Evolutionary conservation across 345 rosid species (phyloP).

Genomic region (Salix koriyanagi): DNA sequence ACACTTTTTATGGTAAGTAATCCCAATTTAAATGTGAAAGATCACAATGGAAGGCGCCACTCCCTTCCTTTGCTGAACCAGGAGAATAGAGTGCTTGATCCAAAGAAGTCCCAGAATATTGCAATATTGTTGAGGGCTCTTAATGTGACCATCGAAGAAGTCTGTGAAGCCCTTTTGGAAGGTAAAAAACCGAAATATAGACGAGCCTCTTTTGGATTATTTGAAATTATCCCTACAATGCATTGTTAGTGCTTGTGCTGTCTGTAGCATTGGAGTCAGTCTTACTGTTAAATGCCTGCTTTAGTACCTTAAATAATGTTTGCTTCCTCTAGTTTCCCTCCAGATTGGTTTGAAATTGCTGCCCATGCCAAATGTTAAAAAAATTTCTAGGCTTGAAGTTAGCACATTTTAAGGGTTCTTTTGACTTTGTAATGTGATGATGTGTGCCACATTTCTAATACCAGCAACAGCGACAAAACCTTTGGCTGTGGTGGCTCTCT

Average conservation of each 20-base stretch:
- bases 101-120: constrained; percentile 83
- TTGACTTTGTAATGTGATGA: background rate
- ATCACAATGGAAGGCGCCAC: constrained; percentile 27
- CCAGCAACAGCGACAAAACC: background rate
- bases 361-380: background rate
- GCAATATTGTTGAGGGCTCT: constrained; percentile 91
- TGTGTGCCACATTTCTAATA: background rate
- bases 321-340: background rate
- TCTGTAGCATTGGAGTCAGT: background rate
- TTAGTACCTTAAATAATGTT: background rate
- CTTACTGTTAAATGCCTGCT: background rate
- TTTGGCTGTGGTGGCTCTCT: background rate
- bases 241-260: background rate
- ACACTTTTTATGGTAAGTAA: constrained; percentile 66
- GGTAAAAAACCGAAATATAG: constrained; percentile 34
- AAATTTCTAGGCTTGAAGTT: background rate
- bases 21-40: constrained; percentile 44
- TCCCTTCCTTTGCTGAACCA: constrained; percentile 33
- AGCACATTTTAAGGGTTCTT: background rate
- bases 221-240: background rate
- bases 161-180: constrained; percentile 85
- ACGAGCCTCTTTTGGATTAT: background rate
- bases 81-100: constrained; percentile 80
- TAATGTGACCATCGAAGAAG: constrained; percentile 87
- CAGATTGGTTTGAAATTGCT: background rate